These are phyloP conservation scores for Xylariaceae sp. DNA, from an alignment of 2,329 filamentous ascomycete genomes.

Conservation along the genomic window DNA sequence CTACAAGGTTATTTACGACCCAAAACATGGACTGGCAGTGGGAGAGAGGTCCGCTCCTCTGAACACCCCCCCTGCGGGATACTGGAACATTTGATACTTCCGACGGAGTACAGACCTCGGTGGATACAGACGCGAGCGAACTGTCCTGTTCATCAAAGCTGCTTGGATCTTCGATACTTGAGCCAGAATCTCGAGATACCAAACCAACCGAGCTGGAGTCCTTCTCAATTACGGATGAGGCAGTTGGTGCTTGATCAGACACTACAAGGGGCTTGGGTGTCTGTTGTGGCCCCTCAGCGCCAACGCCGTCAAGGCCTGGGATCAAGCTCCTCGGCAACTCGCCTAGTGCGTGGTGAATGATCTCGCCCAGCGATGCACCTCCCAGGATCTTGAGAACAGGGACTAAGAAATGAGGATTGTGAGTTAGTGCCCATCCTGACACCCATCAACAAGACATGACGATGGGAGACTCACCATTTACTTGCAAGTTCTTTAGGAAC, in stretches of 20 bases:
- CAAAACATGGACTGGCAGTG: constrained; percentile 10
- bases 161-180: too few relatives aligned
- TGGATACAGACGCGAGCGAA: background rate
- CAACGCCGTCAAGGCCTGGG: background rate
- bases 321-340: background rate
- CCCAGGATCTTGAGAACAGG: constrained; percentile 16
- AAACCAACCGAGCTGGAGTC: too few relatives aligned
- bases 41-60: background rate
- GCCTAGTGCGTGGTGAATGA: background rate
- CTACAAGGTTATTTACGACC: constrained; percentile 1
- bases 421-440: too few relatives aligned
- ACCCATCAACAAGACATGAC: too few relatives aligned
- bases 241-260: too few relatives aligned
- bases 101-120: background rate
- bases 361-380: constrained; percentile 9
- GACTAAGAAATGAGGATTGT: background rate
- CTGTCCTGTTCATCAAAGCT: too few relatives aligned
- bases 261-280: background rate
- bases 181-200: too few relatives aligned
- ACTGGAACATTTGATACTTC: background rate
- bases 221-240: too few relatives aligned
- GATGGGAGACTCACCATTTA: constrained; percentile 2
- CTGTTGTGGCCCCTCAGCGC: background rate
- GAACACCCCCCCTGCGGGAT: background rate
- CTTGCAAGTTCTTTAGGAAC: constrained; percentile 10